Base-by-base conservation (phyloP, 2,329 filamentous ascomycete species). In the Alternaria sp. region DNA sequence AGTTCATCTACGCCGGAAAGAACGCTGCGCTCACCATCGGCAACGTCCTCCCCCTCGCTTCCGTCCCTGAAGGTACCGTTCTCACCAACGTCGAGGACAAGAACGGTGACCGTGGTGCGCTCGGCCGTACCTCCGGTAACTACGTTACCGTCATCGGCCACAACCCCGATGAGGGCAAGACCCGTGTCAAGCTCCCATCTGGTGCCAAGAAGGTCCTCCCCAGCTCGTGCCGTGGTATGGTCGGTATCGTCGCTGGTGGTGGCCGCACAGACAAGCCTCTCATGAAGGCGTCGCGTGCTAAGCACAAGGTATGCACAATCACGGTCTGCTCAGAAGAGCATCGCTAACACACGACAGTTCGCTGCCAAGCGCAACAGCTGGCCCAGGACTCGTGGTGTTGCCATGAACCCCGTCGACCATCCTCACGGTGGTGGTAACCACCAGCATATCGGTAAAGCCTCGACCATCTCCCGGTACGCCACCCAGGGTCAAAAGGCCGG, bases 371-470 rank as follows among this genome's bases (percentile, higher is more conserved):
- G 95, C 83, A 98, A 99, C 93, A 94, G 90, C 82, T 99, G 95
- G 95, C 95, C 95, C 86, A 97, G 96, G 92, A 99, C 95, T 89
- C 94, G 95, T 95, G 95, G 95, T 97, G 95, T 99, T 91, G 95
- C 95, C 85, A 99, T 99, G 95, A 99, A 99, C 88, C 95, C 95
- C 79, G 95, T 99, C 80, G 95, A 99, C 87, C 95, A 99, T 89
- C 83, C 83, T 77, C 83, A 85, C 81, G 83, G 83, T 82, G 83
- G 83, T 84, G 94, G 95, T 97, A 98, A 99, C 90, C 95, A 99
- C 86, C 95, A 99, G 89, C 95, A 99, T 86, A 97, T 97, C 81
- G 94, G 95, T 91, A 98, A 99, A 88, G 95, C 95, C 79, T 99
- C 95, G 75, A 99, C 95, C 83, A 99, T 99, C 86, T 97, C 93